Evolutionary conservation across 2,329 filamentous ascomycete genomes (phyloP).

Genomic region (Neurospora crassa): DNA sequence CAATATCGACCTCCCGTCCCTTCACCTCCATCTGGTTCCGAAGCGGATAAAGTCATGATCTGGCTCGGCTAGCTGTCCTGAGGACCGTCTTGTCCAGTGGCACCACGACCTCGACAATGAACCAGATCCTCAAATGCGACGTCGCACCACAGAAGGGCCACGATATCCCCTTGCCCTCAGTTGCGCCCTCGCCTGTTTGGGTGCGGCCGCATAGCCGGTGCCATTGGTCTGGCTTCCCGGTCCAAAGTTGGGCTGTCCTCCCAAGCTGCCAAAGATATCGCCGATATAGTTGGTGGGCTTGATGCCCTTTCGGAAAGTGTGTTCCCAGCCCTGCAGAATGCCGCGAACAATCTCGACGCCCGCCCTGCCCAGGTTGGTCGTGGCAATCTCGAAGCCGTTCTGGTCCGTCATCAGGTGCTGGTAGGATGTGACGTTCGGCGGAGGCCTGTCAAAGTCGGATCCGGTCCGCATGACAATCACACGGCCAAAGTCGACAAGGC

Average conservation of each 20-base stretch:
- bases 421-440: conserved; percentile 42
- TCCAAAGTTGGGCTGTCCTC: conserved; percentile 57
- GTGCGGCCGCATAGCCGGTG: conserved; percentile 8
- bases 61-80: background rate
- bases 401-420: conserved; percentile 54
- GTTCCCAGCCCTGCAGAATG: conserved; percentile 52
- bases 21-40: background rate
- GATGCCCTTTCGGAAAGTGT: conserved; percentile 47
- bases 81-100: background rate
- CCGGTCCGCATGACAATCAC: conserved; percentile 59
- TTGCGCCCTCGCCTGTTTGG: background rate
- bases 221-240: conserved; percentile 37
- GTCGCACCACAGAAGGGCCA: background rate
- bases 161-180: background rate
- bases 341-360: conserved; percentile 56
- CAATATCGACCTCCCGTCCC: background rate
- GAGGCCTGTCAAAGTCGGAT: conserved; percentile 63
- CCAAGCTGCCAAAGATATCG: conserved; percentile 61
- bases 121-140: background rate
- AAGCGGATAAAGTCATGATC: background rate
- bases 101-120: background rate
- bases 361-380: conserved; percentile 57
- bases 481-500: conserved; percentile 54
- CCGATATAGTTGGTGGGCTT: conserved; percentile 56
- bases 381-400: conserved; percentile 53